A percentile compares a stretch with the other conserved stretches of the same genome.
These are phyloP conservation scores for Stagonosporopsis cucurbitacearum DNA, from an alignment of 2,329 filamentous ascomycete genomes.

Conservation along the genomic window DNA sequence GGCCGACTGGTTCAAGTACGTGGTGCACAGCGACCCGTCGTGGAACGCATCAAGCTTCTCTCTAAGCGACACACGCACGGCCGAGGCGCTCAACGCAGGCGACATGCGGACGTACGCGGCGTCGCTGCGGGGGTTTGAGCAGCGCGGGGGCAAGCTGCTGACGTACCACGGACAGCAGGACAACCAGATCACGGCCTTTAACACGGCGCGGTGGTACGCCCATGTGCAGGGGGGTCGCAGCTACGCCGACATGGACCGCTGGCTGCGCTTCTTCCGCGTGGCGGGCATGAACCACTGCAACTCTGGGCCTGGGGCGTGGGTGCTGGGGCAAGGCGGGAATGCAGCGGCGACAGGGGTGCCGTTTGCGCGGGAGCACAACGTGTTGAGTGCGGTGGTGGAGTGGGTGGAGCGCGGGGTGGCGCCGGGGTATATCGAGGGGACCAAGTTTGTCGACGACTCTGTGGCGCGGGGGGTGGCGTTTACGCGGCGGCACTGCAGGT, in stretches of 20 bases:
- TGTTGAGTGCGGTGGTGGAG: conserved; percentile 52
- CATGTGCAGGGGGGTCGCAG: conserved; percentile 38
- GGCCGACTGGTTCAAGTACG: conserved; percentile 55
- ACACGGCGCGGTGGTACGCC: conserved; percentile 55
- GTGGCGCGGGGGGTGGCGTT: conserved; percentile 51
- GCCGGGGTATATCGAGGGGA: conserved; percentile 46
- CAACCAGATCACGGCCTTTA: conserved; percentile 53
- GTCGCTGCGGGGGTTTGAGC: conserved; percentile 40
- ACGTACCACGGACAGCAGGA: conserved; percentile 55
- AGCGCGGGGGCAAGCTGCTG: conserved; percentile 53
- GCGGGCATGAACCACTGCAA: conserved; percentile 61
- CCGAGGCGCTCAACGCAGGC: conserved; percentile 44
- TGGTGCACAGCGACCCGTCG: conserved; percentile 49
- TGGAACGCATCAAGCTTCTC: conserved; percentile 31
- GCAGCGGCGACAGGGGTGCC: conserved; percentile 25
- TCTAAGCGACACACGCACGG: conserved; percentile 34
- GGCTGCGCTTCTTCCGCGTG: conserved; percentile 59
- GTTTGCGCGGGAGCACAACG: conserved; percentile 25
- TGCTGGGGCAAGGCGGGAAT: conserved; percentile 35
- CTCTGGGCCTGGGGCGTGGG: conserved; percentile 54
- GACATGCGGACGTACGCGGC: conserved; percentile 47
- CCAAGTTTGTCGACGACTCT: conserved; percentile 47
- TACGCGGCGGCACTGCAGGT: conserved; percentile 56
- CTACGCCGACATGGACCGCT: conserved; percentile 32
- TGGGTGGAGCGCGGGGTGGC: conserved; percentile 52